These are phyloP conservation scores for Apophysomyces trapeziformis DNA, from an alignment of 371 early-diverging fungal species.

Conservation along the genomic window DNA sequence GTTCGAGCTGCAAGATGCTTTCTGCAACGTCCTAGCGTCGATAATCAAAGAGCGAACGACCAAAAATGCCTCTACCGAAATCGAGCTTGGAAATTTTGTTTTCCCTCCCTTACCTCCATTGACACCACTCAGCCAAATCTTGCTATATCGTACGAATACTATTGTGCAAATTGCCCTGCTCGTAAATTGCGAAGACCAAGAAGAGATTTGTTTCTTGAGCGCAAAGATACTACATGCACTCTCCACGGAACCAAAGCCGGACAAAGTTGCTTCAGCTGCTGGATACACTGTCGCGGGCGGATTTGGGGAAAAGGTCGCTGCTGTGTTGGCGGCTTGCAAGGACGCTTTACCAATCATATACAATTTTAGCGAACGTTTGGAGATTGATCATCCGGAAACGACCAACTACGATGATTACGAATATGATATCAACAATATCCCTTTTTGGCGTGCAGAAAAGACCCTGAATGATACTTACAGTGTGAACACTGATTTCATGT, in stretches of 20 bases:
- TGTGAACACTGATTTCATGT: constrained; percentile 25
- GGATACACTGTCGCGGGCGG: constrained; percentile 38
- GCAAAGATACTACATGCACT: constrained; percentile 76
- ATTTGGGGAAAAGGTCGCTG: constrained; percentile 69
- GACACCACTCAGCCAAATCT: constrained; percentile 77
- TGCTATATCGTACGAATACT: constrained; percentile 68
- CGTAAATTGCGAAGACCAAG: constrained; percentile 61
- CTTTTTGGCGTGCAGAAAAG: constrained; percentile 46
- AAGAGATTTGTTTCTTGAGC: constrained; percentile 76
- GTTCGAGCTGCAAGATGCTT: constrained; percentile 67
- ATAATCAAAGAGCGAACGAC: constrained; percentile 41
- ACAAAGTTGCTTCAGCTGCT: constrained; percentile 10
- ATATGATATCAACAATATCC: constrained; percentile 49
- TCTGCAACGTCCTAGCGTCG: constrained; percentile 74
- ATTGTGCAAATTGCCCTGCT: constrained; percentile 75
- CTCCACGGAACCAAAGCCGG: constrained; percentile 59
- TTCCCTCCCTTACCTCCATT: constrained; percentile 53
- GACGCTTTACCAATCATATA: constrained; percentile 71
- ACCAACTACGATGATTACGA: constrained; percentile 49
- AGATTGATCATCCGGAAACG: constrained; percentile 59
- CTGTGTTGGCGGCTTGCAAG: constrained; percentile 64
- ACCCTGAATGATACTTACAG: constrained; percentile 25
- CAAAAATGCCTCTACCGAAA: constrained; percentile 30
- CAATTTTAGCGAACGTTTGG: constrained; percentile 80
- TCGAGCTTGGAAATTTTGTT: constrained; percentile 27